Conservation (phyloP, 2,329 filamentous ascomycete species). For the Fusarium verrucosum region DNA sequence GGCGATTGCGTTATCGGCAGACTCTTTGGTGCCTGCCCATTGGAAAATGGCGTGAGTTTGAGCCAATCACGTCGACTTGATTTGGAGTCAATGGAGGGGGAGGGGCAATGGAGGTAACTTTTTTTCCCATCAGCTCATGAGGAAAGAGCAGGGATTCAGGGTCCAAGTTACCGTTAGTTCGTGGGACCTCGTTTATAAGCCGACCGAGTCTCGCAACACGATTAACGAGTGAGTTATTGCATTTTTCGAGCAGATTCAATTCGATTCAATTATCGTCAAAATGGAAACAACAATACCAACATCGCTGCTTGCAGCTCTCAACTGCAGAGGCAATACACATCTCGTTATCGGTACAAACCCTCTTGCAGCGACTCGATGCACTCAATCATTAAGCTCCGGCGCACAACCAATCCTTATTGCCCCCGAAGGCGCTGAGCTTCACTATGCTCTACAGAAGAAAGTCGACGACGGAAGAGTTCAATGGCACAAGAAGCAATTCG, state of each 20-base stretch:
- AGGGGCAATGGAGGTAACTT: slow-evolving; percentile 32
- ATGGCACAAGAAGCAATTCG: slow-evolving; percentile 73
- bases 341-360: slow-evolving; percentile 87
- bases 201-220: slow-evolving; percentile 27
- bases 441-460: slow-evolving; percentile 67
- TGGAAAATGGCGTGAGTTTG: slow-evolving; percentile 49
- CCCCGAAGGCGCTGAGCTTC: slow-evolving; percentile 68
- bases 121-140: slow-evolving; percentile 26
- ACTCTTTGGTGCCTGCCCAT: slow-evolving; percentile 34
- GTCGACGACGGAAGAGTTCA: slow-evolving; percentile 72
- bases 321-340: slow-evolving; percentile 77
- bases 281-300: slow-evolving; percentile 31
- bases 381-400: slow-evolving; percentile 81
- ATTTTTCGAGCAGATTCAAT: not conserved
- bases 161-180: slow-evolving; percentile 3
- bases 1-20: slow-evolving; percentile 35
- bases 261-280: too few relatives aligned
- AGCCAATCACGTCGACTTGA: slow-evolving; percentile 38
- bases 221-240: too few relatives aligned
- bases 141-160: slow-evolving; percentile 15
- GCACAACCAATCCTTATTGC: slow-evolving; percentile 83
- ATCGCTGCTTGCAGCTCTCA: slow-evolving; percentile 76
- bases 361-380: slow-evolving; percentile 84
- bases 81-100: slow-evolving; percentile 33
- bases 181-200: slow-evolving; percentile 32